phyloP scores from a whole-genome alignment of 2,329 filamentous ascomycete genomes.

The Didymella pomorum region DNA sequence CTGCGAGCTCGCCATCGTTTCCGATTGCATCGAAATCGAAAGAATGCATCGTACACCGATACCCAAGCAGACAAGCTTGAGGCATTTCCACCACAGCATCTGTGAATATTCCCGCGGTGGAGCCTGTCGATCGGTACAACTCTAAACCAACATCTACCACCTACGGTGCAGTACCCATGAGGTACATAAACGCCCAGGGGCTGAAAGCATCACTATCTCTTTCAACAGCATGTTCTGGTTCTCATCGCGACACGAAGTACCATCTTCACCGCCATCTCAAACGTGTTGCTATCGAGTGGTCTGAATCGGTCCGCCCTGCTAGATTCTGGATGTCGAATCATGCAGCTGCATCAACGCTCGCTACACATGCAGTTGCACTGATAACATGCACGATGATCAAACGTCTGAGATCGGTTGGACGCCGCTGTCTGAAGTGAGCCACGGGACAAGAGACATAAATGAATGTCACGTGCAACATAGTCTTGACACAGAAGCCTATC shows the following conservation, averaged over 20 bases:
- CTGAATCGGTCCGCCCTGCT: slow-evolving; percentile 16
- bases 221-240: slow-evolving; percentile 11
- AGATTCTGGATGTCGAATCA: slow-evolving; percentile 7
- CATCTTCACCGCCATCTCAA: slow-evolving; percentile 16
- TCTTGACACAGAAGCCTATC: slow-evolving; percentile 1
- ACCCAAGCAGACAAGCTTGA: slow-evolving; percentile 3
- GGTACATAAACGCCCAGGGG: slow-evolving; percentile 3
- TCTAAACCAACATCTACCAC: slow-evolving; percentile 24
- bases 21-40: neutral
- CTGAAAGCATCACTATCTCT: slow-evolving; percentile 8
- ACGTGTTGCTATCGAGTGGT: slow-evolving; percentile 7
- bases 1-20: neutral
- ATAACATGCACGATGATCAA: slow-evolving; percentile 4
- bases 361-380: slow-evolving; percentile 14
- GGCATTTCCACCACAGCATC: slow-evolving; percentile 7
- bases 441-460: neutral
- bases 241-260: slow-evolving; percentile 10
- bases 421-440: neutral
- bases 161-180: slow-evolving; percentile 6
- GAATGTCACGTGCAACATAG: slow-evolving; percentile 9
- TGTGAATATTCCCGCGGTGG: slow-evolving; percentile 12
- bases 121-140: slow-evolving; percentile 21
- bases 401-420: neutral
- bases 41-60: neutral
- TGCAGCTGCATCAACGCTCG: slow-evolving; percentile 8